Evolutionary conservation across 192 early-diverging fungal genomes (phyloP).

Genomic region (Coemansia nantahalensis): DNA sequence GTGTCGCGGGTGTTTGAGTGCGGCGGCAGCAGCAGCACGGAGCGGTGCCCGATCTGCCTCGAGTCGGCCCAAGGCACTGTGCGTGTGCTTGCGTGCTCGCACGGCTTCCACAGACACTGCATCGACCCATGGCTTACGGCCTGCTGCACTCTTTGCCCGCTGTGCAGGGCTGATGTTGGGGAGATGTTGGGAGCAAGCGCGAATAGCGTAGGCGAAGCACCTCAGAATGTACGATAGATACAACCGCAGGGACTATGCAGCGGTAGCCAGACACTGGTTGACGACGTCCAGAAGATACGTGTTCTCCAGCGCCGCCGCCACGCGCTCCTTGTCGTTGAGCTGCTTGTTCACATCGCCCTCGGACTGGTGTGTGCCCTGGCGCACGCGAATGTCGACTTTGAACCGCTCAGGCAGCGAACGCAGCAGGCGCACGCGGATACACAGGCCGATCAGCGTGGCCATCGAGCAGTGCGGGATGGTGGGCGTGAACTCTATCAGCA

Average conservation of each 20-base stretch:
- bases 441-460: slow-evolving; percentile 97
- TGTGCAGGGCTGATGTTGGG: slow-evolving; percentile 39
- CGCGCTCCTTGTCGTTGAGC: slow-evolving; percentile 98
- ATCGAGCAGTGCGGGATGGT: slow-evolving; percentile 99
- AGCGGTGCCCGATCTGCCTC: slow-evolving; percentile 34
- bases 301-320: slow-evolving; percentile 97
- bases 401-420: slow-evolving; percentile 84
- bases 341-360: slow-evolving; percentile 97
- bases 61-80: slow-evolving; percentile 9
- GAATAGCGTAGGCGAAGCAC: too few relatives aligned
- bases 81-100: slow-evolving; percentile 33
- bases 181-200: too few relatives aligned
- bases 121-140: slow-evolving; percentile 50
- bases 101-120: slow-evolving; percentile 43
- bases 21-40: background rate
- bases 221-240: too few relatives aligned
- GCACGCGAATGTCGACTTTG: slow-evolving; percentile 91
- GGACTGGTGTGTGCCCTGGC: slow-evolving; percentile 93
- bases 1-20: slow-evolving; percentile 15
- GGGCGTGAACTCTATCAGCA: slow-evolving; percentile 88
- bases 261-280: slow-evolving; percentile 80
- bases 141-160: slow-evolving; percentile 31
- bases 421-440: slow-evolving; percentile 90
- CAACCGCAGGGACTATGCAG: slow-evolving; percentile 15
- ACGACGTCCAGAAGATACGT: slow-evolving; percentile 90